Conservation (phyloP, 2,329 filamentous ascomycete genomes). For the Penicillium glabrum region DNA sequence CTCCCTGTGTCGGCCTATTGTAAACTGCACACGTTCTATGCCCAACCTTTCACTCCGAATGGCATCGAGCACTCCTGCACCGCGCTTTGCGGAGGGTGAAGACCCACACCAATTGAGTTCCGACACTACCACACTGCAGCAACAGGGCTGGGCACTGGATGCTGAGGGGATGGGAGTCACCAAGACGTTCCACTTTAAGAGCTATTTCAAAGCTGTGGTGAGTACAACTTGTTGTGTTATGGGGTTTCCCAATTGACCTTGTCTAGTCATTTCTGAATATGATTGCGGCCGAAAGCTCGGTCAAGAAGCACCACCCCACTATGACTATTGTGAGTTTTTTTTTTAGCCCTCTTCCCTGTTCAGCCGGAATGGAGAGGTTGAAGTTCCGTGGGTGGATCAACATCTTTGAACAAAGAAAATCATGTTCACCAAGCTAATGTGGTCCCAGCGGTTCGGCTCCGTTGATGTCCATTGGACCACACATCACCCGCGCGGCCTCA, state of each 20-base stretch:
- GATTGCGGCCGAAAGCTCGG: constrained; percentile 37
- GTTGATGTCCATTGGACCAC: constrained; percentile 44
- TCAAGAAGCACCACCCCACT: constrained; percentile 40
- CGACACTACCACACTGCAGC: constrained; percentile 25
- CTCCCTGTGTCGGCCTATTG: not conserved
- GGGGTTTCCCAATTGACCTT: not conserved
- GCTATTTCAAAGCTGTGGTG: constrained; percentile 41
- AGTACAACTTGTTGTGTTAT: constrained; percentile 4
- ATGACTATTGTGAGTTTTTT: constrained; percentile 37
- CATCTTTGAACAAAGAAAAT: not conserved
- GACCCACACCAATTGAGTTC: constrained; percentile 26
- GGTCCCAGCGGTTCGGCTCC: constrained; percentile 32
- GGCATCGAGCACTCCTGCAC: constrained; percentile 19
- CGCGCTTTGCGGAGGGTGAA: constrained; percentile 31
- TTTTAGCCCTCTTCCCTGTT: not conserved
- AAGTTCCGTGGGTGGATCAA: not conserved
- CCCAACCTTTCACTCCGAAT: constrained; percentile 8
- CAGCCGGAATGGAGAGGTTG: not conserved
- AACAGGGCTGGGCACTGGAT: constrained; percentile 36
- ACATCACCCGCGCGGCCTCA: constrained; percentile 40
- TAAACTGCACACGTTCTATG: not conserved
- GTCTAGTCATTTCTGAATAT: constrained; percentile 38
- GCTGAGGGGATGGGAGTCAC: constrained; percentile 33
- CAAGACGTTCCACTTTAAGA: constrained; percentile 42
- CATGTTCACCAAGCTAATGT: not conserved